Evolutionary conservation across 179 eudicot species (phyloP).

Genomic region (Monotropa hypopitys): DNA sequence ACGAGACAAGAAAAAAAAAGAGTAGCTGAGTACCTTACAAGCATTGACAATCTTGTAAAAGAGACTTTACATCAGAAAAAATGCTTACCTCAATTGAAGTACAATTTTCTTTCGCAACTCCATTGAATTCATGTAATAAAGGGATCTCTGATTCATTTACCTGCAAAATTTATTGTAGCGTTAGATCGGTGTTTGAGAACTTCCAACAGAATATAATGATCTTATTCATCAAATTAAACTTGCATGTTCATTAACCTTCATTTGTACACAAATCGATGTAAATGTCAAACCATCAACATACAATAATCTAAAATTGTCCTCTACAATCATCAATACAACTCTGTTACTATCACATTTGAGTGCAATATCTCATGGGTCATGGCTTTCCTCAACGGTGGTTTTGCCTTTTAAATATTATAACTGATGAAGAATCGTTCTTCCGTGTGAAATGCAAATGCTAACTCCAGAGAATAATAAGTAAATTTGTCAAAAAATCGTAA

Average conservation of each 20-base stretch:
- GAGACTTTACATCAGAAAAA: slow-evolving; percentile 4
- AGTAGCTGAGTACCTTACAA: background rate
- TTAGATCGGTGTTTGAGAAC: slow-evolving; percentile 3
- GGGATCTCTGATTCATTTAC: slow-evolving; percentile 91
- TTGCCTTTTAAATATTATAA: background rate
- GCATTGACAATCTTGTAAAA: background rate
- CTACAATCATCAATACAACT: background rate
- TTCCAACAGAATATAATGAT: background rate
- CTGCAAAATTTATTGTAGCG: slow-evolving; percentile 25
- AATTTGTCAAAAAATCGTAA: background rate
- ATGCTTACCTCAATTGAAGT: slow-evolving; percentile 60
- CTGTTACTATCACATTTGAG: background rate
- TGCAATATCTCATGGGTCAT: background rate
- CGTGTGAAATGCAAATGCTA: background rate
- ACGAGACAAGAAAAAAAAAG: background rate
- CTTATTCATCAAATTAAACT: background rate
- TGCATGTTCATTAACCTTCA: background rate
- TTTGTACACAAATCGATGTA: background rate
- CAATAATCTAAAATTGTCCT: background rate
- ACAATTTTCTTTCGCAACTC: slow-evolving; percentile 36
- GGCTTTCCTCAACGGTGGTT: background rate
- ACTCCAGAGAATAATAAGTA: background rate
- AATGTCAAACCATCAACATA: background rate
- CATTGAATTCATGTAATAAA: slow-evolving; percentile 73
- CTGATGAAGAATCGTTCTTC: background rate